Conservation (phyloP, 306 rosid species). For the Fragaria vesca region DNA sequence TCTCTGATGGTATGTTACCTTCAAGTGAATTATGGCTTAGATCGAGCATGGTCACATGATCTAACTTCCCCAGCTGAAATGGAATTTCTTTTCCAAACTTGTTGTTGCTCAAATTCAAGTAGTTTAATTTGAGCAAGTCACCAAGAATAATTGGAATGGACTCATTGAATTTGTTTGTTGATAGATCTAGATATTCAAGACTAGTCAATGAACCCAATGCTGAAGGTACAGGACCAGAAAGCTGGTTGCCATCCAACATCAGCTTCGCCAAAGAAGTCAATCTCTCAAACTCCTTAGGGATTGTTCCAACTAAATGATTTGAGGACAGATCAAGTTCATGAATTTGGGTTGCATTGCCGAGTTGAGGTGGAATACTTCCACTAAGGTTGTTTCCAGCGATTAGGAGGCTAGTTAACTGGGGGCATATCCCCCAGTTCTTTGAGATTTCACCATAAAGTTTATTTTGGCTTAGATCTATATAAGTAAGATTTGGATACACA, state of each 20-base stretch:
- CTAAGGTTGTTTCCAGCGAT: conserved; percentile 31
- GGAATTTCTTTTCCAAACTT: not conserved
- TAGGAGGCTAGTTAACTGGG: conserved; percentile 26
- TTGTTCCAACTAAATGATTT: not conserved
- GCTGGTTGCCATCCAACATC: not conserved
- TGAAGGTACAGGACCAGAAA: conserved; percentile 13
- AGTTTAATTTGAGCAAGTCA: not conserved
- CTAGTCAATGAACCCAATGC: conserved; percentile 8
- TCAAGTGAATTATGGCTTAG: not conserved
- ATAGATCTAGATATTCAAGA: conserved; percentile 18
- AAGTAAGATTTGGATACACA: conserved; percentile 1
- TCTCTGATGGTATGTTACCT: not conserved
- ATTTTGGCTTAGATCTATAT: not conserved
- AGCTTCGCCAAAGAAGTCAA: not conserved
- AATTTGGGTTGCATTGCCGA: conserved; percentile 22
- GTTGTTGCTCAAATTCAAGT: not conserved
- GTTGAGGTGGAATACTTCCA: conserved; percentile 28
- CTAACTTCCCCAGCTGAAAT: not conserved
- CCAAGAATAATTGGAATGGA: conserved; percentile 23
- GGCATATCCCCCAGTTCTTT: conserved; percentile 9
- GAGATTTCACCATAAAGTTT: conserved; percentile 8
- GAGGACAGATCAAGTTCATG: not conserved
- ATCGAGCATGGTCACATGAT: not conserved
- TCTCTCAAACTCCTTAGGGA: conserved; percentile 15
- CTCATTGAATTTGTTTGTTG: not conserved